Conservation (phyloP, 192 early-diverging fungal species). For the Coemansia sp. region DNA sequence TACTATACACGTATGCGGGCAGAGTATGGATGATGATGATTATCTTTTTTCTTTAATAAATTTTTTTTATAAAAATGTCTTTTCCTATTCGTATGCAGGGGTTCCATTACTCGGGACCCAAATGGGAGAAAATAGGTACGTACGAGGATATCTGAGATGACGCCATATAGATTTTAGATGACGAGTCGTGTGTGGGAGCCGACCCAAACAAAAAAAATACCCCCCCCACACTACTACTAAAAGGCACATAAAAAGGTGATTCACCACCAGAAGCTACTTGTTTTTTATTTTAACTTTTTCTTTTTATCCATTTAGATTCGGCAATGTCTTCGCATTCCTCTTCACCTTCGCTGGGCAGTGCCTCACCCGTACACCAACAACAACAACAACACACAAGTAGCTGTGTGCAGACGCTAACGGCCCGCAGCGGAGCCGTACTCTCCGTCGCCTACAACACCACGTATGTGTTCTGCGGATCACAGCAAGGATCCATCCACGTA, state of each 20-base stretch:
- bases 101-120: not conserved
- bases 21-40: constrained; percentile 8
- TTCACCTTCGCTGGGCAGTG: not conserved
- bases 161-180: not conserved
- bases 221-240: not conserved
- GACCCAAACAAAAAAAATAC: not conserved
- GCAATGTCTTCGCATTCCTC: not conserved
- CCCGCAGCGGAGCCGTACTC: constrained; percentile 48
- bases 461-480: constrained; percentile 68
- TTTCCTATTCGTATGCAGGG: not conserved
- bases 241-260: not conserved
- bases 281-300: not conserved
- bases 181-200: not conserved
- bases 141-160: not conserved
- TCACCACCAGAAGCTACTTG: not conserved
- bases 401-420: constrained; percentile 4
- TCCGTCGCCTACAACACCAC: constrained; percentile 59
- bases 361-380: no score
- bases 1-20: constrained; percentile 54
- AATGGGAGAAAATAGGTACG: not conserved
- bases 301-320: not conserved
- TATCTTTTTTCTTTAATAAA: not conserved
- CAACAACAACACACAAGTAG: no score
- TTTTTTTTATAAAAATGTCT: not conserved
- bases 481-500: constrained; percentile 64